A percentile compares a stretch with the other conserved stretches of the same genome.
phyloP scores from a whole-genome alignment of 1,139 yeast species.

The Ashbya aceris region DNA sequence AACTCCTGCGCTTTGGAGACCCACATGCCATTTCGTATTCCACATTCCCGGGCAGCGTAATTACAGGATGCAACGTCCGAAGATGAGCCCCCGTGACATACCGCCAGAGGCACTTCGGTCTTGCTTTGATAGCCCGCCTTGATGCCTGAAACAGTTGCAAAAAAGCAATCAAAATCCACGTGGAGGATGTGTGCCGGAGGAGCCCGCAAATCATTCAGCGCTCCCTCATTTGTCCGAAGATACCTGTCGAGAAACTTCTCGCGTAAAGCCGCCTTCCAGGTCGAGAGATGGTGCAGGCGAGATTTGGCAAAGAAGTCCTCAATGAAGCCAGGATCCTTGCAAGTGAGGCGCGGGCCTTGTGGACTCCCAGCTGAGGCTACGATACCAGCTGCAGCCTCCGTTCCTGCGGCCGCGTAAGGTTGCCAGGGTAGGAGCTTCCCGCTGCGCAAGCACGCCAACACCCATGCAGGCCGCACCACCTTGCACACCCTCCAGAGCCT shows the following conservation, averaged over 20 bases:
- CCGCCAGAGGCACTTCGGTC: slow-evolving; percentile 58
- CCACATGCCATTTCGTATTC: slow-evolving; percentile 90
- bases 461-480: slow-evolving; percentile 81
- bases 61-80: slow-evolving; percentile 87
- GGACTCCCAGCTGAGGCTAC: slow-evolving; percentile 15
- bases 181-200: slow-evolving; percentile 46
- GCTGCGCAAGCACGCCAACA: slow-evolving; percentile 49
- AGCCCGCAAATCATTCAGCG: slow-evolving; percentile 2
- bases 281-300: slow-evolving; percentile 76
- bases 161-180: slow-evolving; percentile 89
- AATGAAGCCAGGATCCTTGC: slow-evolving; percentile 73
- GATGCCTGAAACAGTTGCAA: slow-evolving; percentile 75
- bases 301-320: slow-evolving; percentile 67
- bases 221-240: slow-evolving; percentile 1
- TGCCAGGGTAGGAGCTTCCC: slow-evolving; percentile 56
- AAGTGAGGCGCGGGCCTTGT: slow-evolving; percentile 33
- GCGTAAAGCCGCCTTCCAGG: slow-evolving; percentile 75
- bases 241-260: slow-evolving; percentile 37
- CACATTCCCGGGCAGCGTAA: slow-evolving; percentile 66
- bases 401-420: slow-evolving; percentile 38
- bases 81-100: slow-evolving; percentile 62
- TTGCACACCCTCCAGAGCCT: slow-evolving; percentile 55
- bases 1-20: slow-evolving; percentile 47
- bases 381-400: slow-evolving; percentile 14
- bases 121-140: slow-evolving; percentile 46